Evolutionary conservation across 257 asterid genomes (phyloP), one percentile per base, ranked within the genome.

Genomic region (Thymus mandschuricus): DNA sequence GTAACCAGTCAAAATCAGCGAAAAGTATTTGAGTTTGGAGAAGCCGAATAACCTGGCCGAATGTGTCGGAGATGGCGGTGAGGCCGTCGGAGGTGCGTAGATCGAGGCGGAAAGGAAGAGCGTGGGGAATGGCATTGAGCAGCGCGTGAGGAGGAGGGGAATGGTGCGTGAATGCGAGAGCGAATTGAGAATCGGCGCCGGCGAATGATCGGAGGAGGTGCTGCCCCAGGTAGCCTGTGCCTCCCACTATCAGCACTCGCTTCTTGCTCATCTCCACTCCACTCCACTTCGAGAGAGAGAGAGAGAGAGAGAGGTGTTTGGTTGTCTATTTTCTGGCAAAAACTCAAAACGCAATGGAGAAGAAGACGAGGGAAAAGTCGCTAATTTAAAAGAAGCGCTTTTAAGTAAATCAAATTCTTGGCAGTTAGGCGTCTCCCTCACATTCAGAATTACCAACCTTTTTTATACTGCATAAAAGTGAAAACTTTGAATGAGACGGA

Each of bases 211-310:
- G 93, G 35, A 91, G 51, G 43, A 94, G 89, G 52, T 94, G 99
- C 80, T 91, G 98, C 12, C 99, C 99, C 79, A 94, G 81, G 85
- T 91, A 94, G 59, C 99, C 99, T 8, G 95, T 86, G 75, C 99
- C 98, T 46, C 99, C 99, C 10, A 85, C 83, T 5, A 91, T 72
- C 66, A 95, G 69, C 75, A 95, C 82, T 63, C 83, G 85, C 80
- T 84, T 91, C 82, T 70, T 64, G 54, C 60, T 73, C 84, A 73
- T 52, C 58, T 52, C 29, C 8, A 4, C 0, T 11, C 5, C 27
- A 21, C 21, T 21, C 15, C 10, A 10, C 5, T 2, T 43, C 1
- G 44, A 49, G 34, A 12, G 28, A 29, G 12, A 5, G 27, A 51
- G 41, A n/a, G 2, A 28, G 29, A 1, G 30, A 21, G 21, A 21